A percentile compares a stretch with the other conserved stretches of the same genome.
These are phyloP conservation scores for Boechera divaricarpa DNA, from an alignment of 345 rosid genomes.

Conservation along the genomic window DNA sequence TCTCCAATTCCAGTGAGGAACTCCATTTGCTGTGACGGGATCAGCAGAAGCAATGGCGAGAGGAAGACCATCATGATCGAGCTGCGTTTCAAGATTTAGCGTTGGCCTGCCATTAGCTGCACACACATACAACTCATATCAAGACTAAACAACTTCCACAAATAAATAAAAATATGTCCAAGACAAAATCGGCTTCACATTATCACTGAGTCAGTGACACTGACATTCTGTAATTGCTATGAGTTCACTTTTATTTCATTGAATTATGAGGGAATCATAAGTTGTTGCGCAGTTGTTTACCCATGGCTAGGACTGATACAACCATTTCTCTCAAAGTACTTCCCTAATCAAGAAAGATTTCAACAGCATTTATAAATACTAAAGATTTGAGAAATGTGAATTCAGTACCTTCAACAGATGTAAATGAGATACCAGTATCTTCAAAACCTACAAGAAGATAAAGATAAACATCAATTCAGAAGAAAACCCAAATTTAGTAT, in stretches of 20 bases:
- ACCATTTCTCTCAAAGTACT: background rate
- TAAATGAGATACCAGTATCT: conserved; percentile 75
- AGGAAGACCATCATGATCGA: conserved; percentile 96
- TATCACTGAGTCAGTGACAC: background rate
- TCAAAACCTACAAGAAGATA: conserved; percentile 74
- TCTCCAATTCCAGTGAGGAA: conserved; percentile 98
- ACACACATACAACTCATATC: conserved; percentile 35
- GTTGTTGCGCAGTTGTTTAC: background rate
- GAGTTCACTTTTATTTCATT: conserved; percentile 3
- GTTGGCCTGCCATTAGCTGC: conserved; percentile 80
- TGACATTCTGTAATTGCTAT: background rate
- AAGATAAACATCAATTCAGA: conserved; percentile 12
- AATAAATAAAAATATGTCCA: background rate
- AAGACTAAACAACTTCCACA: conserved; percentile 12
- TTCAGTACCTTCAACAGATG: conserved; percentile 83
- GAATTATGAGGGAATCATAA: background rate
- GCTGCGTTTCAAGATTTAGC: conserved; percentile 84
- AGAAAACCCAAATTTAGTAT: conserved; percentile 8
- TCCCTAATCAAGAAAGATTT: background rate
- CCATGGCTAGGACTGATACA: background rate
- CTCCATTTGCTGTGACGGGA: conserved; percentile 69
- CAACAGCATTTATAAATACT: conserved; percentile 3
- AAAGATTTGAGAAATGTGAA: background rate
- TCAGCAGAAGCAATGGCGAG: conserved; percentile 81
- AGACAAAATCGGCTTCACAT: background rate